These are phyloP conservation scores for Phyllosticta citriasiana DNA, from an alignment of 2,329 filamentous ascomycete species.

Conservation along the genomic window DNA sequence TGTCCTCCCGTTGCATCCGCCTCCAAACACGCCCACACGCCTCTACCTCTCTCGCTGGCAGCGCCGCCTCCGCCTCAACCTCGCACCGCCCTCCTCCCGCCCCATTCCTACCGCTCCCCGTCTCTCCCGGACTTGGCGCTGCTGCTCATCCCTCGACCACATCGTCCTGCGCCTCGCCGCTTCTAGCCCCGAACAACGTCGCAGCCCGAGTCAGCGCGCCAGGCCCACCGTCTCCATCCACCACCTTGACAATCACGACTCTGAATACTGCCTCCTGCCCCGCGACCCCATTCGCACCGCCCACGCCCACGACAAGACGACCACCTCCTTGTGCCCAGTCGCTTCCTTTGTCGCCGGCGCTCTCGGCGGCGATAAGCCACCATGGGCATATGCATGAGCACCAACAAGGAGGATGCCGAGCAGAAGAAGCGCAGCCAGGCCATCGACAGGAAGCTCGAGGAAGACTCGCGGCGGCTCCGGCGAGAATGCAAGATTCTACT, in stretches of 20 bases:
- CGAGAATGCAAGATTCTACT: conserved; percentile 98
- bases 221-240: neutral
- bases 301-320: neutral
- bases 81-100: neutral
- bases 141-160: conserved; percentile 9
- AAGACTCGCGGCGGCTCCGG: conserved; percentile 84
- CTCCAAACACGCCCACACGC: neutral
- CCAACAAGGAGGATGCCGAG: conserved; percentile 74
- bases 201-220: conserved; percentile 1
- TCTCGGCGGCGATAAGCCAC: conserved; percentile 22
- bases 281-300: neutral
- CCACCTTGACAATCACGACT: neutral
- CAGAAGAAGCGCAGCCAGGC: conserved; percentile 94
- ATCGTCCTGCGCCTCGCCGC: conserved; percentile 9
- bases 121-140: conserved; percentile 7
- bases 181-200: conserved; percentile 5
- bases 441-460: conserved; percentile 88
- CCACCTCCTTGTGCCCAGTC: conserved; percentile 1
- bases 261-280: neutral
- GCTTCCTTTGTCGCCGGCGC: conserved; percentile 6
- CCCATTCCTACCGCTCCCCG: conserved; percentile 1
- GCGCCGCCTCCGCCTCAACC: neutral
- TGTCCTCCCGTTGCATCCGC: neutral
- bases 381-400: conserved; percentile 94
- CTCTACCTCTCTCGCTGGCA: neutral